phyloP scores from a whole-genome alignment of 2,329 filamentous ascomycete genomes.

The Colletotrichum tropicicola region DNA sequence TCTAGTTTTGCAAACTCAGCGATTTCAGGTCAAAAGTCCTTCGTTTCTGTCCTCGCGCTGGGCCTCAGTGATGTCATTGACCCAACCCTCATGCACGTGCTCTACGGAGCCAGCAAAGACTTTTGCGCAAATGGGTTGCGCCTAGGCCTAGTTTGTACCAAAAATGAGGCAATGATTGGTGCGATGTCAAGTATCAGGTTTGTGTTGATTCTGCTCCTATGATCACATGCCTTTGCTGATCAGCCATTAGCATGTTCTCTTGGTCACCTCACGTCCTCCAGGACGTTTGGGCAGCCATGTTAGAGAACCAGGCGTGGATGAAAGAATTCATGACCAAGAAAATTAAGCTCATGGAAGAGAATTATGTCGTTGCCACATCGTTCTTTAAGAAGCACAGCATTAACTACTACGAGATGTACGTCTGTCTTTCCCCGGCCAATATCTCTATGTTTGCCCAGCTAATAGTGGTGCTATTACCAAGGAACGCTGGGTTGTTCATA shows the following conservation, averaged over 20 bases:
- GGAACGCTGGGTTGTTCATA: constrained; percentile 34
- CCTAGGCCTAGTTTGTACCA: constrained; percentile 42
- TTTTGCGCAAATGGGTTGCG: constrained; percentile 55
- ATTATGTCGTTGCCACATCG: not conserved
- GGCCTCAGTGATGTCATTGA: constrained; percentile 42
- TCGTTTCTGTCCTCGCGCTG: constrained; percentile 47
- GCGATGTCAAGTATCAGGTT: constrained; percentile 24
- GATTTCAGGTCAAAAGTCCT: constrained; percentile 38
- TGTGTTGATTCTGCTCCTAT: not conserved
- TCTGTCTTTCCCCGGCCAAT: too few relatives aligned
- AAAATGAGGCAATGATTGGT: constrained; percentile 17
- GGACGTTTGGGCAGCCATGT: constrained; percentile 26
- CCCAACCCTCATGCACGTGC: constrained; percentile 48
- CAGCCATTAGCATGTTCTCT: constrained; percentile 6
- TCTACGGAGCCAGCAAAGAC: constrained; percentile 42
- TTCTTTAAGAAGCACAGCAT: not conserved
- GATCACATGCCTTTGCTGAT: not conserved
- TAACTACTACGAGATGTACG: constrained; percentile 14
- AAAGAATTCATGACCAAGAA: constrained; percentile 10
- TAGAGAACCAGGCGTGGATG: constrained; percentile 4
- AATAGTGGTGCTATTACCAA: not conserved
- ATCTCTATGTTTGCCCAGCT: too few relatives aligned
- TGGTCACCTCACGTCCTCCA: constrained; percentile 25
- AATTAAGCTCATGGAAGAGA: constrained; percentile 5
- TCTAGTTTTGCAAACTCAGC: constrained; percentile 49